Base-by-base conservation (phyloP, 805 yeast genomes). In the Starmerella ratchasimensis region DNA sequence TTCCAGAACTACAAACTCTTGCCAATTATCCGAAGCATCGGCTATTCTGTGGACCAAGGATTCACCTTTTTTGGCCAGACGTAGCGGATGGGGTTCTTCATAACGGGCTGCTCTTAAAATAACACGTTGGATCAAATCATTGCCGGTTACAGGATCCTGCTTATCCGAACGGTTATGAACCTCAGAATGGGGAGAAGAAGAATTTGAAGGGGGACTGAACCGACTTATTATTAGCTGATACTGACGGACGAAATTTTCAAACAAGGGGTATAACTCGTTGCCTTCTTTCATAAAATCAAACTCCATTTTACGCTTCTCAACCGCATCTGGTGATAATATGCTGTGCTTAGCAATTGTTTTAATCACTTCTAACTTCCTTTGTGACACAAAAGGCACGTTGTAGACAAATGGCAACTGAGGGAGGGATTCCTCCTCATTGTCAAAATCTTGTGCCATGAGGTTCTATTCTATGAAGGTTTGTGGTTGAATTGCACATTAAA, bases 1-100 rank as follows among this genome's bases (percentile, higher is more conserved):
- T 34, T 75, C 82, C 6, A 81, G 77, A 14, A 81, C 64, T 2
- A 67, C 64, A 52, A 86, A 88, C 44, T 80, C 81, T 39, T 76
- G 75, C 98, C 98, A 88, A 58, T 86, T n/a, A n/a, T n/a, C n/a
- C n/a, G n/a, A n/a, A n/a, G n/a, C n/a, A n/a, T n/a, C n/a, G n/a
- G n/a, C n/a, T n/a, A n/a, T n/a, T n/a, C n/a, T n/a, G n/a, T n/a
- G n/a, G n/a, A n/a, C n/a, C n/a, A n/a, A n/a, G n/a, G n/a, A n/a
- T n/a, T n/a, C n/a, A n/a, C n/a, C n/a, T n/a, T n/a, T n/a, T n/a
- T n/a, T n/a, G n/a, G n/a, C n/a, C n/a, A n/a, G n/a, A n/a, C n/a
- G n/a, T n/a, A n/a, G n/a, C n/a, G n/a, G n/a, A n/a, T n/a, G n/a
- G n/a, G n/a, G n/a, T n/a, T n/a, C n/a, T n/a, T n/a, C n/a, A n/a